These are phyloP conservation scores for Penicillium sp. DNA, from an alignment of 2,329 filamentous ascomycete genomes.

Conservation along the genomic window DNA sequence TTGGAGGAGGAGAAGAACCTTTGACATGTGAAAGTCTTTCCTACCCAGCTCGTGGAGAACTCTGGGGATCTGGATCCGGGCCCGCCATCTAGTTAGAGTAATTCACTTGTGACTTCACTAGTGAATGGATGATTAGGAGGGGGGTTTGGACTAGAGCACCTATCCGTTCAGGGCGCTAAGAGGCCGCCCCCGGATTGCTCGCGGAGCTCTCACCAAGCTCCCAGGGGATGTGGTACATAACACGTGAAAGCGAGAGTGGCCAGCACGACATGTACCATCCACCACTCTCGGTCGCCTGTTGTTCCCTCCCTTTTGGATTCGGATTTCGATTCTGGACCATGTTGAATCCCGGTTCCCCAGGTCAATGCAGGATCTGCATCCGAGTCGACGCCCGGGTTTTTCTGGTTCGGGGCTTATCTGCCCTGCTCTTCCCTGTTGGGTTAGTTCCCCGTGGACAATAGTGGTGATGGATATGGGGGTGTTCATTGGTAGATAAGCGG, in stretches of 20 bases:
- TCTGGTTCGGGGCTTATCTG: neutral
- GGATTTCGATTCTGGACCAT: neutral
- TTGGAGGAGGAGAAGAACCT: neutral
- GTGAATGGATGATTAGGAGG: neutral
- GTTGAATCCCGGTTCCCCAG: neutral
- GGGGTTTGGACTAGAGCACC: neutral
- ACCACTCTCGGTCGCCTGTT: neutral
- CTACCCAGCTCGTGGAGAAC: conserved; percentile 18
- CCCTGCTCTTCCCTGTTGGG: neutral
- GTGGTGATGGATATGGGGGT: conserved; percentile 1
- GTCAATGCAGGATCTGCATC: neutral
- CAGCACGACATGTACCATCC: neutral
- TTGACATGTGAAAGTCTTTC: conserved; percentile 18
- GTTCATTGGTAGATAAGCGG: conserved; percentile 5
- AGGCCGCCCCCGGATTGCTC: neutral
- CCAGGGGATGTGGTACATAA: neutral
- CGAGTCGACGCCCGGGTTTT: neutral
- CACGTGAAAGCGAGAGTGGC: conserved; percentile 25
- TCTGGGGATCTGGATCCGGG: conserved; percentile 8
- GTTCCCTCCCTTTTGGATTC: neutral
- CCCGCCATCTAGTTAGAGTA: neutral
- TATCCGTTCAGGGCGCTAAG: neutral
- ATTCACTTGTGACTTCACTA: neutral
- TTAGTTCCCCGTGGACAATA: neutral
- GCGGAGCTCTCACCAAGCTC: neutral